Evolutionary conservation across 2,329 filamentous ascomycete species (phyloP).

Genomic region (Claviceps sp.): DNA sequence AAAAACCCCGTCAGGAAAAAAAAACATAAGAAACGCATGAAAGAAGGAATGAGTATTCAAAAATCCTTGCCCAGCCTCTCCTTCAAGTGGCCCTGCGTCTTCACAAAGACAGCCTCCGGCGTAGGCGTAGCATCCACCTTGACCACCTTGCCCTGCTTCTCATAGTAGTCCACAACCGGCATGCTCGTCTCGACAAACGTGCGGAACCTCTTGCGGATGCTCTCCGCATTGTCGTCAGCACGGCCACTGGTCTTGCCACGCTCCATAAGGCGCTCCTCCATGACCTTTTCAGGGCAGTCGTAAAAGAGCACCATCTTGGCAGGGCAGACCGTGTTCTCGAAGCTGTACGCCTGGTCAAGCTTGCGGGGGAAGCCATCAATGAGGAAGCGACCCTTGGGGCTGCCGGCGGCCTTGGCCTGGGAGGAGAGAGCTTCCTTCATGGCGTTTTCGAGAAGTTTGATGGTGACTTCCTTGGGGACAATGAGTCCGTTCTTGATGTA

Average conservation of each 20-base stretch:
- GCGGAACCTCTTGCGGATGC: conserved; percentile 90
- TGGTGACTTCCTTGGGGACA: conserved; percentile 97
- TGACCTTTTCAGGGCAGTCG: conserved; percentile 79
- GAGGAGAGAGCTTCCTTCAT: conserved; percentile 55
- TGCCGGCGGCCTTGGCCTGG: conserved; percentile 13
- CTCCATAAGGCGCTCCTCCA: conserved; percentile 74
- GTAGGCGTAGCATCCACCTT: conserved; percentile 59
- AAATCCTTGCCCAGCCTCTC: conserved; percentile 31
- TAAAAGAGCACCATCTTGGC: conserved; percentile 84
- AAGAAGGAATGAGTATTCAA: conserved; percentile 6
- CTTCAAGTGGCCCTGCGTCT: conserved; percentile 36
- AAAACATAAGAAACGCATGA: background rate
- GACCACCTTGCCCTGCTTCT: conserved; percentile 63
- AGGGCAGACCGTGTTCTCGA: conserved; percentile 78
- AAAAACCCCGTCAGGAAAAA: background rate
- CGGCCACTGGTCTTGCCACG: conserved; percentile 86
- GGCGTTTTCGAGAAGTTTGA: conserved; percentile 84
- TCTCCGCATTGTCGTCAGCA: conserved; percentile 86
- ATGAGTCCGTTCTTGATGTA: conserved; percentile 93
- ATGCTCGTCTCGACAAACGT: conserved; percentile 93
- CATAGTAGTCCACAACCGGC: conserved; percentile 85
- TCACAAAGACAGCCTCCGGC: conserved; percentile 48
- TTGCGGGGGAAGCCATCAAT: conserved; percentile 85
- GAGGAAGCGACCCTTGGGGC: conserved; percentile 55
- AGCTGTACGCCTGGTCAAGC: conserved; percentile 90